Conservation (phyloP, 768 basidiomycete species). For the Mycena albidolilacea region DNA sequence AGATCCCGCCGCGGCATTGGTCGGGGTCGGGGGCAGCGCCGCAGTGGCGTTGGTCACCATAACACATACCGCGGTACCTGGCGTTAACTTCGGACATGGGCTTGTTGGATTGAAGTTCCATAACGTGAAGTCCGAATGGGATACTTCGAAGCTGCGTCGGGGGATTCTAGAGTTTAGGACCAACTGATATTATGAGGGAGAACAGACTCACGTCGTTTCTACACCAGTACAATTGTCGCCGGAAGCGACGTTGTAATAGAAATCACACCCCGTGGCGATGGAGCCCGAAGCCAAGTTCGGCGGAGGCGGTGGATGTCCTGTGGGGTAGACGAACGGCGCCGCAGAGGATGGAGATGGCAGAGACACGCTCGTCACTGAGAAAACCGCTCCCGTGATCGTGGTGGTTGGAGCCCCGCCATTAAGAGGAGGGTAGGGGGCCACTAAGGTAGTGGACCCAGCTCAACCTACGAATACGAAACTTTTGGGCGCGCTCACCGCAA, state of each 20-base stretch:
- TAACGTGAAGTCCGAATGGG: neutral
- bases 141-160: neutral
- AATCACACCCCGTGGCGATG: slow-evolving; percentile 17
- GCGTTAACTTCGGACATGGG: slow-evolving; percentile 17
- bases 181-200: neutral
- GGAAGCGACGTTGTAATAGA: slow-evolving; percentile 3
- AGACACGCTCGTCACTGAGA: slow-evolving; percentile 8
- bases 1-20: neutral
- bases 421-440: slow-evolving; percentile 28
- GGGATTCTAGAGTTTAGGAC: no score
- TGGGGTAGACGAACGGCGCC: slow-evolving; percentile 8
- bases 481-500: slow-evolving; percentile 13
- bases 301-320: neutral
- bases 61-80: no score
- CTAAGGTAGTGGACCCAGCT: neutral
- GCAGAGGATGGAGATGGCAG: slow-evolving; percentile 9
- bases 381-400: neutral
- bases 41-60: no score
- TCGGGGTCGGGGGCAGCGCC: no score
- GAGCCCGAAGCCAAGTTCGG: slow-evolving; percentile 8
- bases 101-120: slow-evolving; percentile 10
- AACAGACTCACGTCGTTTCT: neutral
- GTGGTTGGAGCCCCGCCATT: neutral
- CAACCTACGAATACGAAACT: neutral
- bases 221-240: slow-evolving; percentile 14